A percentile compares a stretch with the other conserved stretches of the same genome.
These are phyloP conservation scores for Bolboschoenus planiculmis DNA, from an alignment of 176 grass and related monocot genomes.

Conservation along the genomic window DNA sequence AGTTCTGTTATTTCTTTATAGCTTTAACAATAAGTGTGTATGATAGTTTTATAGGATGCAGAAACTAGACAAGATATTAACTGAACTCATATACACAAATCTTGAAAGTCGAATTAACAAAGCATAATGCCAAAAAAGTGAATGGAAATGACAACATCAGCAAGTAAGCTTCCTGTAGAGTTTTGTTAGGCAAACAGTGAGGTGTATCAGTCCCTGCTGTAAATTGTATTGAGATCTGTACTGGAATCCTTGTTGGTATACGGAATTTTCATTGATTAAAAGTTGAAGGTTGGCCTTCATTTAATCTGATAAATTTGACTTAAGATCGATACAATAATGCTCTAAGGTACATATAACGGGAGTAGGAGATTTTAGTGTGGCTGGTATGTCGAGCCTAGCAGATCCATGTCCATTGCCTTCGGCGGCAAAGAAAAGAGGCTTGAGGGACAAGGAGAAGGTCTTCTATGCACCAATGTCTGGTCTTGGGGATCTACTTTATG, in stretches of 20 bases:
- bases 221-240: neutral
- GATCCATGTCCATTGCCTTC: constrained; percentile 98
- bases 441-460: constrained; percentile 91
- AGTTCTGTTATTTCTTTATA: constrained; percentile 12
- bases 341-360: constrained; percentile 90
- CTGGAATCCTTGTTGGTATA: neutral
- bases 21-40: neutral
- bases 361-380: constrained; percentile 79
- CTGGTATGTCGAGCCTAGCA: constrained; percentile 66
- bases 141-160: neutral
- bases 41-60: neutral
- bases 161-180: neutral
- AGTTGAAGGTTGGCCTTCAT: neutral
- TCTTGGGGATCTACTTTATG: constrained; percentile 93
- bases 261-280: neutral
- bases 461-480: constrained; percentile 99
- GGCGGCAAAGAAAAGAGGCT: constrained; percentile 84
- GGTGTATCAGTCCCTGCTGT: neutral
- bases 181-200: constrained; percentile 3
- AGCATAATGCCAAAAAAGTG: neutral
- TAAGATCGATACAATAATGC: neutral
- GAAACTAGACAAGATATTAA: neutral
- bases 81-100: neutral
- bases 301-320: constrained; percentile 5
- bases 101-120: neutral